Evolutionary conservation across 116 monocot species (phyloP).

Genomic region (Papilionanthe hybrid): DNA sequence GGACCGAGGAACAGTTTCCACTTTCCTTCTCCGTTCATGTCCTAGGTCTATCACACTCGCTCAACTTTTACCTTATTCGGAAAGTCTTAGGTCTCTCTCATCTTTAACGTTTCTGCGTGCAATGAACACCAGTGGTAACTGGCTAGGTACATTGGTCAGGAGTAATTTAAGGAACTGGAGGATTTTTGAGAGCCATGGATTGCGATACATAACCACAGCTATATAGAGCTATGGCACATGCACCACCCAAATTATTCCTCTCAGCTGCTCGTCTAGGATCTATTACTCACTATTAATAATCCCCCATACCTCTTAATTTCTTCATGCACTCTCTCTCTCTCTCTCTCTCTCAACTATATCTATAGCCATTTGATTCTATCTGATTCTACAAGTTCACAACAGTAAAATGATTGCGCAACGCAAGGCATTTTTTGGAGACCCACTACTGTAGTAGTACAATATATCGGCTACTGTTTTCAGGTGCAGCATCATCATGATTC

Average conservation of each 20-base stretch:
- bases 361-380: not conserved
- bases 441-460: not conserved
- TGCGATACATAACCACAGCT: conserved; percentile 5
- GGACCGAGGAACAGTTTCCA: conserved; percentile 5
- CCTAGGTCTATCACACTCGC: not conserved
- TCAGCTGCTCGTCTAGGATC: not conserved
- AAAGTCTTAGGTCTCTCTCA: conserved; percentile 14
- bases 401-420: not conserved
- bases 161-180: conserved; percentile 2
- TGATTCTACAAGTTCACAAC: not conserved
- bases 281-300: not conserved
- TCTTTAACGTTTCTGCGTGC: not conserved
- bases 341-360: not conserved
- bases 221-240: not conserved
- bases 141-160: not conserved
- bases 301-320: not conserved
- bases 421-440: not conserved
- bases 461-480: conserved; percentile 8
- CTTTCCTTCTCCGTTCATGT: conserved; percentile 5
- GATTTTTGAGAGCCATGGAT: conserved; percentile 4
- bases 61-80: conserved; percentile 5
- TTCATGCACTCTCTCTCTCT: not conserved
- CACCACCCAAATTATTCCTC: not conserved
- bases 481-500: conserved; percentile 19
- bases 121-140: not conserved